Evolutionary conservation across 768 basidiomycete species (phyloP), one percentile per base, ranked within the genome.

Genomic region (Suillus placidus): DNA sequence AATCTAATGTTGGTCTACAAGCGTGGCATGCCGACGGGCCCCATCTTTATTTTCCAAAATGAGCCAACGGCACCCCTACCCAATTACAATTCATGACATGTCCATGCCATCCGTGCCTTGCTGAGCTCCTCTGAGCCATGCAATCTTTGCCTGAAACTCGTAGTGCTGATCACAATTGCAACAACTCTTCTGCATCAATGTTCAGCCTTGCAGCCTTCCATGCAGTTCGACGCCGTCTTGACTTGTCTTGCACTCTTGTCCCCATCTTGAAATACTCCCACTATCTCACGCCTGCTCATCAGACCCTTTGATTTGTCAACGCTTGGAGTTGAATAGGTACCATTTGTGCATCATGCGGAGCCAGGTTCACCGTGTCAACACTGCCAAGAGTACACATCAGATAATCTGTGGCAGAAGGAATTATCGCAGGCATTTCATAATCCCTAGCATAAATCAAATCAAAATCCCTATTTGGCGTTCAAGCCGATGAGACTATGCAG

Each of bases 71-170:
- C 40, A 58, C 57, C 57, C 54, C 43, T 26, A 16, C 16, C 43
- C 58, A 65, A 51, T 52, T 49, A 1, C n/a, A 47, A 23, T 47
- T 16, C 14, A 23, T 43, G 42, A 52, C 55, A 66, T 38, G 62
- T 58, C 42, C 23, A 47, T 40, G 10, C 66, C 30, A n/a, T 23
- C n/a, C 13, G 66, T 64, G 47, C 66, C 66, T 64, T 43, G 45
- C 23, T 38, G 57, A 54, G 20, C 20, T 34, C 38, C 57, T 54
- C 32, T 4, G 20, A 45, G 43, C 43, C 20, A 54, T 34, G 18
- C 20, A 54, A 55, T 34, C 18, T 20, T 34, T 6, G 5, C 32
- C 18, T 20, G 32, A 20, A 32, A 32, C 16, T 32, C 18, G 18
- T 6, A 52, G 14, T 14, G 4, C 8, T 32, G 52, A 52, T 52